phyloP scores from a whole-genome alignment of 2,329 filamentous ascomycete species.

The Colletotrichum gloeosporioides region DNA sequence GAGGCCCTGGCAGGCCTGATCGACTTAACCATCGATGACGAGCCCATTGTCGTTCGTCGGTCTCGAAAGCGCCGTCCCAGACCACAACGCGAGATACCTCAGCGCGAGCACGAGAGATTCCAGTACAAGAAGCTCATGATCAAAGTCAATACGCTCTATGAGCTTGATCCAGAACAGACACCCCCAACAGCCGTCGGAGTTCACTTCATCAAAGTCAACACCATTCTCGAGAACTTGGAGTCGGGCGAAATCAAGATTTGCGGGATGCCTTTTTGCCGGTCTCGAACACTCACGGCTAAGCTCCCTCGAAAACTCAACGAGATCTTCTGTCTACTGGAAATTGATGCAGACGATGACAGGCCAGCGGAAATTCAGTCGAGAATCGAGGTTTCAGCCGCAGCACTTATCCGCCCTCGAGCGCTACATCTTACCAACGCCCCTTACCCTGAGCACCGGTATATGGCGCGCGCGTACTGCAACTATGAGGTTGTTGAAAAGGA shows the following conservation, averaged over 20 bases:
- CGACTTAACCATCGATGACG: slow-evolving; percentile 37
- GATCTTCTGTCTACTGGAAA: slow-evolving; percentile 41
- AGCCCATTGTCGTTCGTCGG: neutral
- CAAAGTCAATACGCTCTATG: slow-evolving; percentile 30
- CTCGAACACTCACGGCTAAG: slow-evolving; percentile 37
- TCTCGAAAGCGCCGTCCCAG: neutral
- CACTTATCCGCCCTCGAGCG: slow-evolving; percentile 44
- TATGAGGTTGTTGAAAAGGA: slow-evolving; percentile 27
- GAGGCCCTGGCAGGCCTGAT: slow-evolving; percentile 31
- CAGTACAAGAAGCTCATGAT: neutral
- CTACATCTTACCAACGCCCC: slow-evolving; percentile 61
- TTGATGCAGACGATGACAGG: slow-evolving; percentile 39
- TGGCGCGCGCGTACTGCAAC: slow-evolving; percentile 23
- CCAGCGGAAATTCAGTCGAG: slow-evolving; percentile 38
- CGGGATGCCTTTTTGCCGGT: slow-evolving; percentile 43
- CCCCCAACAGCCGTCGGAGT: slow-evolving; percentile 29
- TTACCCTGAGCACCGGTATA: slow-evolving; percentile 44
- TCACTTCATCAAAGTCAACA: slow-evolving; percentile 46
- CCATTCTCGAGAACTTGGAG: slow-evolving; percentile 37
- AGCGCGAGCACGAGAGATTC: neutral
- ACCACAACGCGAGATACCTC: neutral
- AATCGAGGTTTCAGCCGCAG: slow-evolving; percentile 43
- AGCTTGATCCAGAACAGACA: slow-evolving; percentile 25
- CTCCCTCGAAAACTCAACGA: slow-evolving; percentile 48
- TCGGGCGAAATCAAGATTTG: slow-evolving; percentile 33